Evolutionary conservation across 2,329 filamentous ascomycete genomes (phyloP).

Genomic region (Trichoderma polysporum): DNA sequence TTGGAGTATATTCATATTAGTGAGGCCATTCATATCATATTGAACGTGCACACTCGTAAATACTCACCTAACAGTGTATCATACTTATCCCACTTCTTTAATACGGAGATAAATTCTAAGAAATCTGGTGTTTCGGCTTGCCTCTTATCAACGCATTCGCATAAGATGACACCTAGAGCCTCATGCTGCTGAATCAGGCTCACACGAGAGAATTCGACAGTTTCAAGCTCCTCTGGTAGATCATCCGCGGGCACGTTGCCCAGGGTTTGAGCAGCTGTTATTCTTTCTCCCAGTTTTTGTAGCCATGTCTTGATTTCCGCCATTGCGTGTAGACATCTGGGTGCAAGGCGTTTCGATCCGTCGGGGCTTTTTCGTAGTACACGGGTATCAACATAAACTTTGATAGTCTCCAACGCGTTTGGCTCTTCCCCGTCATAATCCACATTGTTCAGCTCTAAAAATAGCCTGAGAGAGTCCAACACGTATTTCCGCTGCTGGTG

Average conservation of each 20-base stretch:
- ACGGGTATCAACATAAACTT: conserved; percentile 37
- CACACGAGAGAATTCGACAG: conserved; percentile 74
- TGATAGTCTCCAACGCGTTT: conserved; percentile 35
- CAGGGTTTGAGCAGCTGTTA: conserved; percentile 72
- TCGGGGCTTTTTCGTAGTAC: conserved; percentile 35
- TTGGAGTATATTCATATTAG: conserved; percentile 3
- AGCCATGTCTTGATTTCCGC: conserved; percentile 74
- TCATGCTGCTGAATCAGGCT: conserved; percentile 90
- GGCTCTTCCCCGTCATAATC: conserved; percentile 53
- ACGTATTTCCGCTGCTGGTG: conserved; percentile 82
- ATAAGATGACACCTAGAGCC: conserved; percentile 75
- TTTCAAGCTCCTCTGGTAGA: conserved; percentile 67
- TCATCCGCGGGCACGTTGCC: conserved; percentile 57
- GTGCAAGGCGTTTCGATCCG: conserved; percentile 62
- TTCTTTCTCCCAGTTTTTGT: conserved; percentile 70
- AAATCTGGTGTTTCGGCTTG: conserved; percentile 73
- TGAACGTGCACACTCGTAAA: not conserved
- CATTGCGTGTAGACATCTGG: conserved; percentile 76
- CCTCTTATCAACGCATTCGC: conserved; percentile 73
- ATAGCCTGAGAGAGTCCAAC: conserved; percentile 78
- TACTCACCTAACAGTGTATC: conserved; percentile 59
- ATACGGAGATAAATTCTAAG: conserved; percentile 62
- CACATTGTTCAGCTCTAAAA: conserved; percentile 63
- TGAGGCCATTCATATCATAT: no score
- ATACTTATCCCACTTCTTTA: conserved; percentile 74